phyloP scores from a whole-genome alignment of 768 basidiomycete genomes.

The Tulasnella sp. region DNA sequence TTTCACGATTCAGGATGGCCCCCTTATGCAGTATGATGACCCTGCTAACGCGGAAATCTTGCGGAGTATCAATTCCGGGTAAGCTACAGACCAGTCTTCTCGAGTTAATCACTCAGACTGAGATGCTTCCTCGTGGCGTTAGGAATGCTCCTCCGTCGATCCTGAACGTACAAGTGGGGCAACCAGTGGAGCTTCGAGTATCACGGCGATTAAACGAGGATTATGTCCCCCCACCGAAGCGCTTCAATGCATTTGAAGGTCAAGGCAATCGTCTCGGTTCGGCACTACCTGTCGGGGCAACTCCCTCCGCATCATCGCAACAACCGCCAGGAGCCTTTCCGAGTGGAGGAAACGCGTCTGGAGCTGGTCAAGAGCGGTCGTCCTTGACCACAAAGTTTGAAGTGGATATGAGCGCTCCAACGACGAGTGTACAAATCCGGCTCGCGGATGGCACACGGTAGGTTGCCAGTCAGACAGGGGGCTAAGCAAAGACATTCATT shows the following conservation, averaged over 20 bases:
- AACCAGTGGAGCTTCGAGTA: conserved; percentile 84
- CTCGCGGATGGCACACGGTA: conserved; percentile 89
- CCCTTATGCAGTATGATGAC: conserved; percentile 80
- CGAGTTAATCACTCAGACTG: conserved; percentile 6
- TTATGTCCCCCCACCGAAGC: conserved; percentile 63
- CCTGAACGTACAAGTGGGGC: conserved; percentile 71
- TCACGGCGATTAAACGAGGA: conserved; percentile 69
- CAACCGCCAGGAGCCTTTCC: conserved; percentile 67
- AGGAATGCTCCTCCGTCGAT: conserved; percentile 80
- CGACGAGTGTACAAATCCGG: conserved; percentile 87
- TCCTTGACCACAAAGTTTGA: conserved; percentile 63
- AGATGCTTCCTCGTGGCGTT: neutral
- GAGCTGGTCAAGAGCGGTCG: conserved; percentile 42
- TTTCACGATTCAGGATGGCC: conserved; percentile 88
- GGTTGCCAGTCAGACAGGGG: conserved; percentile 25
- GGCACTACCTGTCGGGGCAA: conserved; percentile 56
- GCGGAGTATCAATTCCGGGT: conserved; percentile 80
- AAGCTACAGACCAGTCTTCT: conserved; percentile 37
- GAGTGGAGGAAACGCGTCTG: conserved; percentile 37
- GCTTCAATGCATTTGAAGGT: conserved; percentile 64
- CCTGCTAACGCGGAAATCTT: conserved; percentile 71
- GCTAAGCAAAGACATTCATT: neutral
- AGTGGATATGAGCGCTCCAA: conserved; percentile 80
- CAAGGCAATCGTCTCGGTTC: conserved; percentile 81
- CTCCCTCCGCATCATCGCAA: conserved; percentile 36